Conservation (phyloP, 148 eudicot genomes). For the Rhododendron simsii region DNA sequence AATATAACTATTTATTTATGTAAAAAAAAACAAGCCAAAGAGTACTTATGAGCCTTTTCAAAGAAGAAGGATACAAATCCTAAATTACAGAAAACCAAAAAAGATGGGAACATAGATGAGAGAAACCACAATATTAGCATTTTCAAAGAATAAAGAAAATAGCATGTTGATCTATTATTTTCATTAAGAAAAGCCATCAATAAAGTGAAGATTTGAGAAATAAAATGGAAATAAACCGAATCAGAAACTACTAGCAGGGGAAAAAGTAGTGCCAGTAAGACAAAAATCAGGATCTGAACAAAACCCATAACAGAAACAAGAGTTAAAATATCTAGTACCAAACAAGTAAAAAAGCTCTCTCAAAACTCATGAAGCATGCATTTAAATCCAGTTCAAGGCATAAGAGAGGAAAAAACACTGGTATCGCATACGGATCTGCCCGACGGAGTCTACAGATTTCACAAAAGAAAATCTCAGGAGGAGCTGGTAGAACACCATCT, state of each 20-base stretch:
- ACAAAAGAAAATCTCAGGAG: constrained; percentile 49
- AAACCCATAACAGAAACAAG: neutral
- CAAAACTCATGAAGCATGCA: neutral
- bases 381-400: neutral
- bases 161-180: neutral
- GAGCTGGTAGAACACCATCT: constrained; percentile 45
- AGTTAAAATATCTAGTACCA: neutral
- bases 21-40: neutral
- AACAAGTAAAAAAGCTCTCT: neutral
- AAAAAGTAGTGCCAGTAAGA: neutral
- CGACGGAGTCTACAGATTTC: constrained; percentile 69
- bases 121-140: neutral
- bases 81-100: neutral
- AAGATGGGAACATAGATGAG: neutral
- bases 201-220: neutral
- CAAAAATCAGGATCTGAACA: neutral
- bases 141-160: constrained; percentile 5
- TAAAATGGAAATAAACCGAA: neutral
- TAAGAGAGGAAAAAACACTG: neutral
- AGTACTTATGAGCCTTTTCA: neutral
- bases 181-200: neutral
- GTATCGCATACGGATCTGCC: constrained; percentile 68
- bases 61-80: neutral
- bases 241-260: neutral
- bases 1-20: no score